A percentile compares a stretch with the other conserved stretches of the same genome.
Evolutionary conservation across 495 filamentous ascomycete species (phyloP).

Genomic region (Penicillium atrosanguineum): DNA sequence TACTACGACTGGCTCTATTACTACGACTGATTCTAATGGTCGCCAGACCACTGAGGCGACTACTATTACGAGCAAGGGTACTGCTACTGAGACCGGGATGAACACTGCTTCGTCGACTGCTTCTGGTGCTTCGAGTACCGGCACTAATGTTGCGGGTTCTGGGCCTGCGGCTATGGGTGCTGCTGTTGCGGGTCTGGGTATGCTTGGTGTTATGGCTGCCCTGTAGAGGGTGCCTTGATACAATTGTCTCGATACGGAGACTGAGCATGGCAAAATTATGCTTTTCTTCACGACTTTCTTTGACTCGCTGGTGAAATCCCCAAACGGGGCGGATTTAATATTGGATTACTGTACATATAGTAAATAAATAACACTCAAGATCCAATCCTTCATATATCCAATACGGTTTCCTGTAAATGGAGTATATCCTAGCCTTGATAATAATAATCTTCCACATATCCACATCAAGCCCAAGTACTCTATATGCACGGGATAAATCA

Average conservation of each 20-base stretch:
- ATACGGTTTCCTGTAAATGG: background rate
- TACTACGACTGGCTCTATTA: slow-evolving; percentile 20
- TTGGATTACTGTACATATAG: slow-evolving; percentile 10
- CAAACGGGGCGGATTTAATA: background rate
- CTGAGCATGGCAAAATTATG: background rate
- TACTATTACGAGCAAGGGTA: slow-evolving; percentile 11
- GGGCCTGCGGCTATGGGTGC: slow-evolving; percentile 15
- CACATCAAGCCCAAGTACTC: background rate
- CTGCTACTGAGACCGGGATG: slow-evolving; percentile 9
- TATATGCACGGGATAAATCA: slow-evolving; percentile 33
- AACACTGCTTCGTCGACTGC: background rate
- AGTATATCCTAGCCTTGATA: too few species aligned
- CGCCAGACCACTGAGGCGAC: slow-evolving; percentile 16
- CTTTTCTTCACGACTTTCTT: slow-evolving; percentile 20
- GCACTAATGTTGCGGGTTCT: slow-evolving; percentile 6
- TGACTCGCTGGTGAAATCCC: slow-evolving; percentile 1
- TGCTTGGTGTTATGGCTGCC: slow-evolving; percentile 39
- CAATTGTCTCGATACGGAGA: too few species aligned
- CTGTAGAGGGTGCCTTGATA: slow-evolving; percentile 21
- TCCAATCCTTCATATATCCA: background rate
- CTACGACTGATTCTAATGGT: slow-evolving; percentile 20
- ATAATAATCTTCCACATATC: too few species aligned
- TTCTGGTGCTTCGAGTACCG: slow-evolving; percentile 5
- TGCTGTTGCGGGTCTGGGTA: slow-evolving; percentile 26
- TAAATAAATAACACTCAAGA: background rate